phyloP scores from a whole-genome alignment of 106 monocot genomes.

The Allium fistulosum region DNA sequence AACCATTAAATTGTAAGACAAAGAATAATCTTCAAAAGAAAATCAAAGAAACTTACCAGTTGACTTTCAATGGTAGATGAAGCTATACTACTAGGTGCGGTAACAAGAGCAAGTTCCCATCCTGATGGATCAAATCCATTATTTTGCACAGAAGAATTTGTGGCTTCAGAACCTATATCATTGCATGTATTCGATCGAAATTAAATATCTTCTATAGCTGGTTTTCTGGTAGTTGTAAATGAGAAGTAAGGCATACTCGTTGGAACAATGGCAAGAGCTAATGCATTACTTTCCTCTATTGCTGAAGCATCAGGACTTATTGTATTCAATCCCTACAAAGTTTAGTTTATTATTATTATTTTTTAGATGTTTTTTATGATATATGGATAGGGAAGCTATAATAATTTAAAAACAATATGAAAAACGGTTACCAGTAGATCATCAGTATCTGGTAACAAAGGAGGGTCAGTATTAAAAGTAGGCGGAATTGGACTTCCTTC shows the following conservation, averaged over 20 bases:
- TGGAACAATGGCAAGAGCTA: conserved; percentile 90
- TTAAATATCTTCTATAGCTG: too few species aligned
- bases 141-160: conserved; percentile 30
- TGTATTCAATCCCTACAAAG: conserved; percentile 64
- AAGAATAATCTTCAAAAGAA: background rate
- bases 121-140: conserved; percentile 85
- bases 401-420: background rate
- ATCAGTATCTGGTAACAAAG: conserved; percentile 25
- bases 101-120: conserved; percentile 98
- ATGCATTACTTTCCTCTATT: conserved; percentile 84
- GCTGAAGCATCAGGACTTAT: conserved; percentile 51
- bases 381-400: background rate
- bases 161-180: conserved; percentile 15
- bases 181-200: too few species aligned
- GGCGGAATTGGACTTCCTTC: conserved; percentile 3
- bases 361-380: background rate
- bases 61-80: conserved; percentile 50
- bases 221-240: too few species aligned
- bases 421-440: conserved; percentile 62
- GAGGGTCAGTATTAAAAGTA: conserved; percentile 20
- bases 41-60: conserved; percentile 31
- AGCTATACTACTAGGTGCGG: conserved; percentile 29
- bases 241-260: conserved; percentile 30
- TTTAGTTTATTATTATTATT: background rate
- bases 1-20: too few species aligned